A percentile compares a stretch with the other conserved stretches of the same genome.
phyloP scores from a whole-genome alignment of 140 eudicot species.

The Ambrosia hybrid region DNA sequence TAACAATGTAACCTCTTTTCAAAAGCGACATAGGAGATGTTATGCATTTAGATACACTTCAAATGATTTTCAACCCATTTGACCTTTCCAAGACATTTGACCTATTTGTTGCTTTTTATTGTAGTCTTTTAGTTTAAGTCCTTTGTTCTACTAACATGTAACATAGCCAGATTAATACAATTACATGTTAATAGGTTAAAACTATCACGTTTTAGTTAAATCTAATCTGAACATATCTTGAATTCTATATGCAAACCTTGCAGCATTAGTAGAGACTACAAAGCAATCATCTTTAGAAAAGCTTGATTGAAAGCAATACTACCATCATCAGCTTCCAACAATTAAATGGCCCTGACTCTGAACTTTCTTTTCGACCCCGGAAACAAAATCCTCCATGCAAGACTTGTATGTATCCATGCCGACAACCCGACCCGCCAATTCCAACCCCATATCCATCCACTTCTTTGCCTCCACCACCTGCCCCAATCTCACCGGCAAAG shows the following conservation, averaged over 20 bases:
- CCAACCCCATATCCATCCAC: constrained; percentile 88
- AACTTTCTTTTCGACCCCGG: constrained; percentile 56
- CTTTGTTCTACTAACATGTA: neutral
- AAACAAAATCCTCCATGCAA: constrained; percentile 82
- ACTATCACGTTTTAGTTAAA: neutral
- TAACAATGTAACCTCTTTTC: too few relatives aligned
- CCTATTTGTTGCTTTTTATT: too few relatives aligned
- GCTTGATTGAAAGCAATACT: constrained; percentile 9
- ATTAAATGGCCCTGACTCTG: constrained; percentile 31
- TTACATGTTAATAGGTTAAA: neutral
- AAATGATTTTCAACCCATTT: too few relatives aligned
- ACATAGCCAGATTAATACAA: constrained; percentile 2
- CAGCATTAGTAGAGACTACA: constrained; percentile 16
- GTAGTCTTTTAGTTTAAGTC: too few relatives aligned
- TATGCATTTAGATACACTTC: too few relatives aligned
- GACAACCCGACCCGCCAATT: constrained; percentile 68
- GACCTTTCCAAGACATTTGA: too few relatives aligned
- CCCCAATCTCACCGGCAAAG: constrained; percentile 76
- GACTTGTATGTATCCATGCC: constrained; percentile 73
- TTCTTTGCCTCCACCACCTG: constrained; percentile 59
- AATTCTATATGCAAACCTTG: neutral
- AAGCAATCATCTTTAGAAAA: neutral
- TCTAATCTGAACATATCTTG: neutral
- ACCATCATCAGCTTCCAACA: constrained; percentile 24
- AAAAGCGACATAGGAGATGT: too few relatives aligned